Conservation (phyloP, 2,329 filamentous ascomycete genomes). For the Pseudonectria foliicola region DNA sequence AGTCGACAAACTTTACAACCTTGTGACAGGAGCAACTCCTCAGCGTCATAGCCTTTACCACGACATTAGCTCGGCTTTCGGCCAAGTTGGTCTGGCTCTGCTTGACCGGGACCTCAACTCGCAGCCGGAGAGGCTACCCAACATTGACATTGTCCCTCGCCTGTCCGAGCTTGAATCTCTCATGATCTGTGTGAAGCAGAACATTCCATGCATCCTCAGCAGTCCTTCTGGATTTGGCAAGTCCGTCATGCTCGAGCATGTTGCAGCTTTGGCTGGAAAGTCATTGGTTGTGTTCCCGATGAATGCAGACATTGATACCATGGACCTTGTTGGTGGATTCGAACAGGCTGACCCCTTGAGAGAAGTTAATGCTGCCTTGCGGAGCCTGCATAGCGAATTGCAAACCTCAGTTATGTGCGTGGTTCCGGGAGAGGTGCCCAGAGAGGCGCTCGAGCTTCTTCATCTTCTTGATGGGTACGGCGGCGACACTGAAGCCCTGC, state of each 20-base stretch:
- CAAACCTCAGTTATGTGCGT: constrained; percentile 42
- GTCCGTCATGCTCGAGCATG: constrained; percentile 67
- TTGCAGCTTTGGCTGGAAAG: constrained; percentile 73
- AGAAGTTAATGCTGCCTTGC: constrained; percentile 53
- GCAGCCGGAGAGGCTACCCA: constrained; percentile 45
- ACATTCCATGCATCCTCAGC: constrained; percentile 82
- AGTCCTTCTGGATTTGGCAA: constrained; percentile 84
- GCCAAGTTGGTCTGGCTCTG: constrained; percentile 75
- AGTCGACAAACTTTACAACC: constrained; percentile 58
- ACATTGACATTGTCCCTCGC: constrained; percentile 44
- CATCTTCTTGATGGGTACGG: constrained; percentile 39
- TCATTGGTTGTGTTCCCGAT: constrained; percentile 76
- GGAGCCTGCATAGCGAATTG: constrained; percentile 43
- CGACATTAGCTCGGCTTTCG: constrained; percentile 54
- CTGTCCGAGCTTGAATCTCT: constrained; percentile 76
- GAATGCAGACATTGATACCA: constrained; percentile 92
- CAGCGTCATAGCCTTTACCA: constrained; percentile 61
- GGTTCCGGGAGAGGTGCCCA: constrained; percentile 40
- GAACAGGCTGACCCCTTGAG: constrained; percentile 84
- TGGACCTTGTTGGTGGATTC: constrained; percentile 94
- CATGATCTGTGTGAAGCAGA: constrained; percentile 78
- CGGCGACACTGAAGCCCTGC: constrained; percentile 32
- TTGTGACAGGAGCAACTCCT: constrained; percentile 51
- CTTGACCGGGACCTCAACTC: constrained; percentile 52
- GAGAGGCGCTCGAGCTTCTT: constrained; percentile 43